A percentile compares a stretch with the other conserved stretches of the same genome.
Conservation (phyloP, 495 filamentous ascomycete species). For the Penicillium atrosanguineum region DNA sequence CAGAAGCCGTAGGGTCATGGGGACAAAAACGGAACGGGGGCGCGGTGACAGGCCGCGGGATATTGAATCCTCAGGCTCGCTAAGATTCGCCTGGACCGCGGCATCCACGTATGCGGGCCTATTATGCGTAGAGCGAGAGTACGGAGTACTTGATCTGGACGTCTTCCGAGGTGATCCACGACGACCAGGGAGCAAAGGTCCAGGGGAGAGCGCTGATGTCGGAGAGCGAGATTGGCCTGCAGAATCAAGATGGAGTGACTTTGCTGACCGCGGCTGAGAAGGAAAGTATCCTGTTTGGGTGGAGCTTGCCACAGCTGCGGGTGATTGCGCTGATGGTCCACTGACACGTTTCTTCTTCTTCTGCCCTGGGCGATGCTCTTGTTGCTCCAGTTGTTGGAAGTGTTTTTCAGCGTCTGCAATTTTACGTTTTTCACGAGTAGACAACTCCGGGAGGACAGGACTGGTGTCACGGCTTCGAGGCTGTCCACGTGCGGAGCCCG, state of each 20-base stretch:
- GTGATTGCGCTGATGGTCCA: slow-evolving; percentile 37
- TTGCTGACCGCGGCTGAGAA: slow-evolving; percentile 11
- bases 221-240: slow-evolving; percentile 31
- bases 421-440: slow-evolving; percentile 84
- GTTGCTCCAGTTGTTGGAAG: slow-evolving; percentile 55
- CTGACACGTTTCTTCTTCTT: slow-evolving; percentile 50
- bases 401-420: slow-evolving; percentile 78
- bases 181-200: slow-evolving; percentile 13
- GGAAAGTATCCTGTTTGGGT: slow-evolving; percentile 22
- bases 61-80: slow-evolving; percentile 30
- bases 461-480: slow-evolving; percentile 80
- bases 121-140: slow-evolving; percentile 19
- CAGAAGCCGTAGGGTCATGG: slow-evolving; percentile 43
- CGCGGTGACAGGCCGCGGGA: slow-evolving; percentile 9
- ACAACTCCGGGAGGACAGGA: slow-evolving; percentile 60
- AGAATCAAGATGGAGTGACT: slow-evolving; percentile 21
- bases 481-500: slow-evolving; percentile 71
- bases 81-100: slow-evolving; percentile 44
- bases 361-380: slow-evolving; percentile 43
- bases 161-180: slow-evolving; percentile 29
- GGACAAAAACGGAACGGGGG: slow-evolving; percentile 28
- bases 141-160: slow-evolving; percentile 32
- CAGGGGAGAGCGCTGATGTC: slow-evolving; percentile 20
- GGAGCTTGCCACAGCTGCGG: slow-evolving; percentile 20
- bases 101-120: slow-evolving; percentile 44